Evolutionary conservation across 495 filamentous ascomycete species (phyloP).

Genomic region (Wilcoxina mikolae): DNA sequence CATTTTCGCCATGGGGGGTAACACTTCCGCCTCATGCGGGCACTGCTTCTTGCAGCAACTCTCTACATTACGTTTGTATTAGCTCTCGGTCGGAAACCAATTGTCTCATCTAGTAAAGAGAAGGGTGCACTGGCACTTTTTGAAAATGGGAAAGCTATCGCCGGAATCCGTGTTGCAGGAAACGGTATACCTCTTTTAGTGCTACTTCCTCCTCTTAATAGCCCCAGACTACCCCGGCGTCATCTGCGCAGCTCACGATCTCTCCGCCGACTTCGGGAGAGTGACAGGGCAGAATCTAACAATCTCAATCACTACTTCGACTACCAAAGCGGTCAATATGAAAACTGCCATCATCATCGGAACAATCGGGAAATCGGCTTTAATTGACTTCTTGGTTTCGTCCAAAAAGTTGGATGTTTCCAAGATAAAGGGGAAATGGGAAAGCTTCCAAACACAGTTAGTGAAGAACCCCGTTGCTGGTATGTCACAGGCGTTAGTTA

Average conservation of each 20-base stretch:
- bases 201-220: neutral
- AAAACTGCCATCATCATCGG: constrained; percentile 52
- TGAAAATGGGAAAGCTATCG: neutral
- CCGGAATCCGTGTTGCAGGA: neutral
- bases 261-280: constrained; percentile 55
- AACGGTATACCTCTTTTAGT: neutral
- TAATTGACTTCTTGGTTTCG: constrained; percentile 43
- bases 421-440: constrained; percentile 48
- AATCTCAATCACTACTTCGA: constrained; percentile 34
- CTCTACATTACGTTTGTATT: neutral
- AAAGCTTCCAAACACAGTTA: constrained; percentile 48
- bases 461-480: constrained; percentile 45
- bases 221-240: constrained; percentile 48
- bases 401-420: constrained; percentile 42
- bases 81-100: neutral
- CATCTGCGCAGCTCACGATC: constrained; percentile 48
- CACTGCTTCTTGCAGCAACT: neutral
- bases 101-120: neutral
- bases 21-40: neutral
- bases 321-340: constrained; percentile 32
- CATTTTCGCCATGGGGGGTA: neutral
- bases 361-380: constrained; percentile 46
- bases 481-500: constrained; percentile 46
- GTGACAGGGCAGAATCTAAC: constrained; percentile 50
- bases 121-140: neutral